Percentiles rank a stretch among this genome's conserved stretches.
These are phyloP conservation scores for Blumeria graminis DNA, from an alignment of 2,329 filamentous ascomycete genomes.

Conservation along the genomic window DNA sequence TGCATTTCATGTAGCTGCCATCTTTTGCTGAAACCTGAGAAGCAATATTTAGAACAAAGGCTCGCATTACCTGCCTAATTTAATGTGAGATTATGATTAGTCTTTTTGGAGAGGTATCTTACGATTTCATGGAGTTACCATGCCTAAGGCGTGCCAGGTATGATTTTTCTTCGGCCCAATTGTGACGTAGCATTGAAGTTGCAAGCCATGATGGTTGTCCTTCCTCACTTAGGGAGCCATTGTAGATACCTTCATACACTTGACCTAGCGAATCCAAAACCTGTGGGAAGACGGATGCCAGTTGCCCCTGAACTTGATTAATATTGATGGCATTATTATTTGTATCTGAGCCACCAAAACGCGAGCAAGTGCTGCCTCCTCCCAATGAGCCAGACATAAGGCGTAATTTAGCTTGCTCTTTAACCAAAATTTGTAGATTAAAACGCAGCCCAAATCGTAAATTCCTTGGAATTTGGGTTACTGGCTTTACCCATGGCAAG, in stretches of 20 bases:
- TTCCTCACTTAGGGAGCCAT: not conserved
- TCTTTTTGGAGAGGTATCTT: not conserved
- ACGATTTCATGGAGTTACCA: not conserved
- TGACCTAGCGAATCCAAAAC: not conserved
- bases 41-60: not conserved
- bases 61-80: slow-evolving; percentile 1
- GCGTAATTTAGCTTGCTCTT: not conserved
- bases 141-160: not conserved
- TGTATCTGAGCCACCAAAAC: not conserved
- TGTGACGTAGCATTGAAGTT: not conserved
- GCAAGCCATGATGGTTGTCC: not conserved
- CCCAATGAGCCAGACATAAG: not conserved
- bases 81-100: not conserved
- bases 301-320: not conserved
- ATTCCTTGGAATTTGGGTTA: not conserved
- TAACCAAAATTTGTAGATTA: not conserved
- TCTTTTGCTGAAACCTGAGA: slow-evolving; percentile 1
- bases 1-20: slow-evolving; percentile 4
- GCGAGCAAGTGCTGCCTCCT: not conserved
- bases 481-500: not conserved
- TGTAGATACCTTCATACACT: not conserved
- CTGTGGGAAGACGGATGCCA: not conserved
- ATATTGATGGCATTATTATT: not conserved
- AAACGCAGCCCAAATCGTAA: not conserved
- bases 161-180: not conserved